Percentiles rank a stretch among this genome's conserved stretches.
Conservation (phyloP, 208 protist genomes). For the Trypanosoma cruzi region DNA sequence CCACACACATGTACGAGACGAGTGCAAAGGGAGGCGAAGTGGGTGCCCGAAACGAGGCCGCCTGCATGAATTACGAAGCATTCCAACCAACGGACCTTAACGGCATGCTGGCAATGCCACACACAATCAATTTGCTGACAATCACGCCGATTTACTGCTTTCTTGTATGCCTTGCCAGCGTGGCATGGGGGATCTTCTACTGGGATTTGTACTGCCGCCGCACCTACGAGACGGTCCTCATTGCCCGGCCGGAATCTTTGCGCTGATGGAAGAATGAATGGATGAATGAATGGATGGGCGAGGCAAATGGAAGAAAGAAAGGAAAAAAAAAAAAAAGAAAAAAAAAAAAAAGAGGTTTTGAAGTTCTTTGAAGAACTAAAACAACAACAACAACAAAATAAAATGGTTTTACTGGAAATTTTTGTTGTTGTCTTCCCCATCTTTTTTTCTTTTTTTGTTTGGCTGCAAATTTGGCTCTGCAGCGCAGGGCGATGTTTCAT, state of each 20-base stretch:
- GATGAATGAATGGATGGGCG: too few relatives aligned
- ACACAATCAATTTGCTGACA: constrained; percentile 77
- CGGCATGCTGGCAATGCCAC: constrained; percentile 68
- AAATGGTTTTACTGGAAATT: too few relatives aligned
- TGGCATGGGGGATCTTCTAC: constrained; percentile 83
- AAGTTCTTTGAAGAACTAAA: too few relatives aligned
- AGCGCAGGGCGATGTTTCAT: too few relatives aligned
- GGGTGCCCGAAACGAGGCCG: constrained; percentile 86
- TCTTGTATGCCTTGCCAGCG: constrained; percentile 55
- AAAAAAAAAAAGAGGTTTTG: background rate
- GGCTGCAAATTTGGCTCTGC: background rate
- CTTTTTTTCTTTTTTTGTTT: constrained; percentile 10
- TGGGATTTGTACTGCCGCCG: constrained; percentile 86
- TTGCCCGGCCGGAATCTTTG: constrained; percentile 62
- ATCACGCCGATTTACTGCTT: constrained; percentile 72
- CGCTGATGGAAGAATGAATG: constrained; percentile 5
- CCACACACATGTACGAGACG: constrained; percentile 67
- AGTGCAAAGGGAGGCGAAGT: constrained; percentile 84
- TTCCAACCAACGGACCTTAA: constrained; percentile 56
- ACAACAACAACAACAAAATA: too few relatives aligned
- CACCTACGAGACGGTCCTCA: constrained; percentile 82
- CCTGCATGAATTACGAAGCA: constrained; percentile 83
- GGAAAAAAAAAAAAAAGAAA: background rate
- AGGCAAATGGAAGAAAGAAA: background rate
- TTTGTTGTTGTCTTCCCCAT: constrained; percentile 16